Evolutionary conservation across 2,329 filamentous ascomycete genomes (phyloP).

Genomic region (Talaromyces sp.): DNA sequence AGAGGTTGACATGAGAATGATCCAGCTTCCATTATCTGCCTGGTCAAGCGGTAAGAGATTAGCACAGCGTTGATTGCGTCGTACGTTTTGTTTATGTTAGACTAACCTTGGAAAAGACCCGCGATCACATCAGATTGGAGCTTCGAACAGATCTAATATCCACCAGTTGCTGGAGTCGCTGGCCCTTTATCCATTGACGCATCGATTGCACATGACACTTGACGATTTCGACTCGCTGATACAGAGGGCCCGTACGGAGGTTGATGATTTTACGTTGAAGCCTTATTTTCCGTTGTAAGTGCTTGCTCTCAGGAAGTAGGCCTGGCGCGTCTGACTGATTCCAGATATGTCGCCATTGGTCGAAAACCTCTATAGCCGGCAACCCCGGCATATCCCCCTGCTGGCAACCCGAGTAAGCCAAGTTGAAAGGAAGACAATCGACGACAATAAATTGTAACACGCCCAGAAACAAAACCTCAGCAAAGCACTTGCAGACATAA

Average conservation of each 20-base stretch:
- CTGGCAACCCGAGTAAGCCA: too few species aligned
- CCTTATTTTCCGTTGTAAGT: conserved; percentile 47
- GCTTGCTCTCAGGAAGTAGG: background rate
- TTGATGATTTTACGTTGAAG: conserved; percentile 36
- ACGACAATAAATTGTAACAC: background rate
- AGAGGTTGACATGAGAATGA: conserved; percentile 62
- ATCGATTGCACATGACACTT: conserved; percentile 40
- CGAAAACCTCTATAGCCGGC: conserved; percentile 30
- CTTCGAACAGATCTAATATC: conserved; percentile 37
- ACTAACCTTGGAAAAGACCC: conserved; percentile 31
- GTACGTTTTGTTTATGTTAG: too few species aligned
- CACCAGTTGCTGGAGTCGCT: conserved; percentile 38
- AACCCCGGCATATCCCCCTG: too few species aligned
- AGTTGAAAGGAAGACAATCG: background rate
- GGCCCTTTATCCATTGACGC: conserved; percentile 45
- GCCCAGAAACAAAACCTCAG: background rate
- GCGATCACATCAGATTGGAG: conserved; percentile 42
- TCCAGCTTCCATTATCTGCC: conserved; percentile 64
- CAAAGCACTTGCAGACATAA: background rate
- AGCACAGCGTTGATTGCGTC: background rate
- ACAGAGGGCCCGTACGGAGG: conserved; percentile 37
- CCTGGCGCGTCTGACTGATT: conserved; percentile 22
- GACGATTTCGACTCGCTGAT: conserved; percentile 38
- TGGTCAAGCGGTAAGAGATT: conserved; percentile 62
- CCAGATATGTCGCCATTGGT: conserved; percentile 43